A percentile compares a stretch with the other conserved stretches of the same genome.
Evolutionary conservation across 345 rosid species (phyloP).

Genomic region (Citropsis articulata): DNA sequence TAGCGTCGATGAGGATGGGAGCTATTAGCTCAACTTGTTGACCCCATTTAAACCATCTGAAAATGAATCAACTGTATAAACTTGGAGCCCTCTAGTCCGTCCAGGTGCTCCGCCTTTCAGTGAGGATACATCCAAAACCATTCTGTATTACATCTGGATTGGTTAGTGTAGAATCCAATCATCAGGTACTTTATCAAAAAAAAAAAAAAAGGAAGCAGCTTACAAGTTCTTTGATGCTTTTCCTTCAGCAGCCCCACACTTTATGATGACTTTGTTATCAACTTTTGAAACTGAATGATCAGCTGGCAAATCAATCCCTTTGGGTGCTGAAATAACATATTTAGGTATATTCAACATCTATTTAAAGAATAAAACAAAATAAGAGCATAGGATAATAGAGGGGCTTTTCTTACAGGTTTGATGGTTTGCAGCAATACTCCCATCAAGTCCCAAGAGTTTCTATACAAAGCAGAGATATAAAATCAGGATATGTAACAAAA

Average conservation of each 20-base stretch:
- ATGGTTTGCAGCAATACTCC: slow-evolving; percentile 28
- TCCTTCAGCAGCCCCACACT: slow-evolving; percentile 35
- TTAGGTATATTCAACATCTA: slow-evolving; percentile 12
- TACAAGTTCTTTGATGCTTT: slow-evolving; percentile 55
- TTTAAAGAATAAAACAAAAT: not conserved
- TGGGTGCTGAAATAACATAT: slow-evolving; percentile 41
- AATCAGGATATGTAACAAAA: slow-evolving; percentile 12
- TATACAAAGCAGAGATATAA: slow-evolving; percentile 23
- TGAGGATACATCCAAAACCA: slow-evolving; percentile 67
- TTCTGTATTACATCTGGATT: slow-evolving; percentile 35
- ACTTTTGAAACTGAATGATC: slow-evolving; percentile 45
- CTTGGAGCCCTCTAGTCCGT: slow-evolving; percentile 77
- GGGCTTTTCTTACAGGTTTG: slow-evolving; percentile 47
- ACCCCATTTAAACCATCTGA: slow-evolving; percentile 41
- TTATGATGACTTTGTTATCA: slow-evolving; percentile 49
- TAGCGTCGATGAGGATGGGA: not conserved
- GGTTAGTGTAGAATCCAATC: not conserved
- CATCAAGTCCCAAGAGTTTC: slow-evolving; percentile 58
- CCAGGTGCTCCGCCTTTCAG: slow-evolving; percentile 88
- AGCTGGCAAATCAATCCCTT: slow-evolving; percentile 51
- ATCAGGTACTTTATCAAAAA: not conserved
- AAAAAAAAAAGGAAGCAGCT: slow-evolving; percentile 14
- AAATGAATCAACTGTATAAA: slow-evolving; percentile 44
- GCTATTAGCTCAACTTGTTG: slow-evolving; percentile 27
- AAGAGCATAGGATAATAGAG: not conserved